Percentiles rank a stretch among this genome's conserved stretches.
These are phyloP conservation scores for Geotrichum candidum DNA, from an alignment of 1,139 yeast genomes.

Conservation along the genomic window DNA sequence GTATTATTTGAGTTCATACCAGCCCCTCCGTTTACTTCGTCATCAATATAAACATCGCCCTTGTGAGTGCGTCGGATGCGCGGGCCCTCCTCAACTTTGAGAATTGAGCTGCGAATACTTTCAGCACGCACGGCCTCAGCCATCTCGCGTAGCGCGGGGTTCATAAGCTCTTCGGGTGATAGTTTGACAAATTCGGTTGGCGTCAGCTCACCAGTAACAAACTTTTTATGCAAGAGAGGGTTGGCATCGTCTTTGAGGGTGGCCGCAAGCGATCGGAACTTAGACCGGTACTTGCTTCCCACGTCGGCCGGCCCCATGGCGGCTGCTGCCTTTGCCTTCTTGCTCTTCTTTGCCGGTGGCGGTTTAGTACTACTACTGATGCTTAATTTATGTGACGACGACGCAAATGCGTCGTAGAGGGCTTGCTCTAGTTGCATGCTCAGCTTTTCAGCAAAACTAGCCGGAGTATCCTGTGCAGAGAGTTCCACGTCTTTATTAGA, in stretches of 20 bases:
- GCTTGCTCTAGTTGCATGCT: conserved; percentile 41
- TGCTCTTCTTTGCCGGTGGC: conserved; percentile 1
- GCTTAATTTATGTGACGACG: conserved; percentile 19
- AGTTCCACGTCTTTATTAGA: conserved; percentile 28
- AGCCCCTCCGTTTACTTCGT: conserved; percentile 37
- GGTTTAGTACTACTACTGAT: conserved; percentile 10
- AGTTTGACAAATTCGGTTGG: conserved; percentile 51
- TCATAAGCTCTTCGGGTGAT: conserved; percentile 59
- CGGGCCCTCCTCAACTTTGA: conserved; percentile 51
- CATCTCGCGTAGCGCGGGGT: conserved; percentile 63
- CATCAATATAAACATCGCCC: conserved; percentile 77
- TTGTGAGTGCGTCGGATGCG: conserved; percentile 73
- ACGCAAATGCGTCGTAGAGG: conserved; percentile 37
- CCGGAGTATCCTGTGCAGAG: conserved; percentile 40
- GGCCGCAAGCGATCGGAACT: conserved; percentile 48
- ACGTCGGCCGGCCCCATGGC: conserved; percentile 27
- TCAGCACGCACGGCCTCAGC: conserved; percentile 70
- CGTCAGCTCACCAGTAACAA: conserved; percentile 44
- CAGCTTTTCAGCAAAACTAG: conserved; percentile 35
- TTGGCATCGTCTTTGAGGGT: conserved; percentile 52
- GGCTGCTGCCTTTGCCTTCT: conserved; percentile 25
- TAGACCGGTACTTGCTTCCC: conserved; percentile 47
- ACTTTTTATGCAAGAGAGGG: conserved; percentile 41
- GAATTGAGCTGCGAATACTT: conserved; percentile 56
- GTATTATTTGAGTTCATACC: conserved; percentile 8